Base-by-base conservation (phyloP, 345 rosid genomes). In the Acer yangbiense region DNA sequence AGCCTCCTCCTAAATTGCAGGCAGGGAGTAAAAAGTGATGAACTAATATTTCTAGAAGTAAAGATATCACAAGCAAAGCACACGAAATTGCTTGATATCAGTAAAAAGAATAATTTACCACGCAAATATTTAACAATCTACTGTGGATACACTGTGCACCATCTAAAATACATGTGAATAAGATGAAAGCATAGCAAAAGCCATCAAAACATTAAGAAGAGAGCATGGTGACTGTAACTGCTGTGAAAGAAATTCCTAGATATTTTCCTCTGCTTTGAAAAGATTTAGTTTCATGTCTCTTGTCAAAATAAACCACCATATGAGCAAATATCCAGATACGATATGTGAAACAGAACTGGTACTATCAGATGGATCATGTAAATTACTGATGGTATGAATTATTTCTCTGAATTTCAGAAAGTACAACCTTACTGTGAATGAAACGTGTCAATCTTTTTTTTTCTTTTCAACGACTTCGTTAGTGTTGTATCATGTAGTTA, bases 1-100 rank as follows among this genome's bases (percentile, higher is more conserved):
- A 29, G 82, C 84, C 79, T 88, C 93, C 76, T 86, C 93, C 92
- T 94, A 77, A 73, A 77, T 76, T 52, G 11, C 77, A 72, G 76
- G 35, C 65, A 75, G 32, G 17, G 4, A 55, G 16, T 4, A 69
- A 8, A 72, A 6, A 32, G 6, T 10, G 13, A n/a, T 5, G 23
- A 9, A 41, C 29, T 46, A 12, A 72, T 17, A 72, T 6, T 6
- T 1, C 60, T 14, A 69, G 23, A 35, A 60, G 7, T 44, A 9
- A 52, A 44, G 16, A 76, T 58, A 57, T 16, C 9, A 2, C 21
- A 13, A 27, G 61, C 44, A 46, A 46, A 27, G 77, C 76, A 73
- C 43, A 9, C 48, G 9, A 25, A 1, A 7, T 21, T 63, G 58
- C 18, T 44, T 29, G 23, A 55, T 72, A 25, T 41, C 61, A 67